A percentile compares a stretch with the other conserved stretches of the same genome.
These are phyloP conservation scores for Pelargonium fulgidum DNA, from an alignment of 441 rosid genomes.

Conservation along the genomic window DNA sequence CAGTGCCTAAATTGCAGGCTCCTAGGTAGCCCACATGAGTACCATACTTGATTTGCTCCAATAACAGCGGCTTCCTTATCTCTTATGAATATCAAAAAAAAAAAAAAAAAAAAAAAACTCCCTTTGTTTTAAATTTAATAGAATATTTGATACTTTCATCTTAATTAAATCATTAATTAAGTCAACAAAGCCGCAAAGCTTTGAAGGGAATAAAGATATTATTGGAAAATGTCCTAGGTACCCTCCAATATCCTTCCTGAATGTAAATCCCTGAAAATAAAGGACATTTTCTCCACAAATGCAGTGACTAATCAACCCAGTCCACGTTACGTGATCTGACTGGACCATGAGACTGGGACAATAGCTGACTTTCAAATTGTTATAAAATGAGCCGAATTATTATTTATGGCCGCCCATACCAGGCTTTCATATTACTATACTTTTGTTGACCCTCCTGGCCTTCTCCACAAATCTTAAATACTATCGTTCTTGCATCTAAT, in stretches of 20 bases:
- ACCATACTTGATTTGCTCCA: too few relatives aligned
- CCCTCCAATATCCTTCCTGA: too few relatives aligned
- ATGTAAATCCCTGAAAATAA: neutral
- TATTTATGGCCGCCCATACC: neutral
- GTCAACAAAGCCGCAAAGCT: neutral
- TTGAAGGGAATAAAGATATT: too few relatives aligned
- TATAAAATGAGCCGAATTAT: neutral
- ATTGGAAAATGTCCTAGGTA: too few relatives aligned
- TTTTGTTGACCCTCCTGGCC: conserved; percentile 7
- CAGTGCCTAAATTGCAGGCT: too few relatives aligned
- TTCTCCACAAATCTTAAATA: neutral
- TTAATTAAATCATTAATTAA: neutral
- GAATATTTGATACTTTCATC: neutral
- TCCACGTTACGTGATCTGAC: too few relatives aligned
- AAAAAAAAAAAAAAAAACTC: too few relatives aligned
- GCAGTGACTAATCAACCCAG: neutral
- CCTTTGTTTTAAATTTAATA: too few relatives aligned
- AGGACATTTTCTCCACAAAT: neutral
- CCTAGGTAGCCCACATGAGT: too few relatives aligned
- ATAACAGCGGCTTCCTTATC: too few relatives aligned
- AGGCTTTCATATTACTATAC: neutral
- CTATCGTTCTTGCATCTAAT: neutral
- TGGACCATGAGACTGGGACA: neutral
- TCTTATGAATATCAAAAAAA: too few relatives aligned
- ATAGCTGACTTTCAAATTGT: neutral